Evolutionary conservation across 176 grass and related monocot genomes (phyloP).

Genomic region (Eragrostis curvula): DNA sequence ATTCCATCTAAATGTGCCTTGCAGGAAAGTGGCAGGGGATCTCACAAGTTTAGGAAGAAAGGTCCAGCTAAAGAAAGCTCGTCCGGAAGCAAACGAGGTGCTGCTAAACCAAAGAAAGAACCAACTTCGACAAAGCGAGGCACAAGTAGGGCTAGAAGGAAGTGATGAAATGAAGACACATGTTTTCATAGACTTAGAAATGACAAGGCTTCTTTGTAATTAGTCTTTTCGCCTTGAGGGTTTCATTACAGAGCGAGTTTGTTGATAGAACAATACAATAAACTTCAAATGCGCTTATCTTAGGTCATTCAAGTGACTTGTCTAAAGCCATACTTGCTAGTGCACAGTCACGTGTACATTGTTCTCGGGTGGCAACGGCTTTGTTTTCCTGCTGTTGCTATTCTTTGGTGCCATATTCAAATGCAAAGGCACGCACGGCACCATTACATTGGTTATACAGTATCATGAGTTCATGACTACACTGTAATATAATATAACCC

Average conservation of each 20-base stretch:
- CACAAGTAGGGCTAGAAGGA: slow-evolving; percentile 38
- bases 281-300: background rate
- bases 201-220: slow-evolving; percentile 22
- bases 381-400: no score
- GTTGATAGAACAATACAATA: background rate
- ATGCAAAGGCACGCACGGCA: no score
- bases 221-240: background rate
- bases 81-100: slow-evolving; percentile 17
- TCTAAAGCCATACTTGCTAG: no score
- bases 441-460: no score
- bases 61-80: slow-evolving; percentile 39
- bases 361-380: no score
- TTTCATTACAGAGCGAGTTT: background rate
- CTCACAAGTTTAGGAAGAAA: slow-evolving; percentile 51
- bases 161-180: slow-evolving; percentile 25
- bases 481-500: no score
- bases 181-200: slow-evolving; percentile 4
- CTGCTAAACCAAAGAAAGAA: slow-evolving; percentile 10
- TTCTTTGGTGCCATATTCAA: no score
- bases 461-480: no score
- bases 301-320: no score
- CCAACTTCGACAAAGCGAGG: slow-evolving; percentile 30
- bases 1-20: slow-evolving; percentile 8
- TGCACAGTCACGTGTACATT: no score
- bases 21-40: slow-evolving; percentile 65